These are phyloP conservation scores for Bidens hawaiensis DNA, from an alignment of 140 eudicot genomes.

Conservation along the genomic window DNA sequence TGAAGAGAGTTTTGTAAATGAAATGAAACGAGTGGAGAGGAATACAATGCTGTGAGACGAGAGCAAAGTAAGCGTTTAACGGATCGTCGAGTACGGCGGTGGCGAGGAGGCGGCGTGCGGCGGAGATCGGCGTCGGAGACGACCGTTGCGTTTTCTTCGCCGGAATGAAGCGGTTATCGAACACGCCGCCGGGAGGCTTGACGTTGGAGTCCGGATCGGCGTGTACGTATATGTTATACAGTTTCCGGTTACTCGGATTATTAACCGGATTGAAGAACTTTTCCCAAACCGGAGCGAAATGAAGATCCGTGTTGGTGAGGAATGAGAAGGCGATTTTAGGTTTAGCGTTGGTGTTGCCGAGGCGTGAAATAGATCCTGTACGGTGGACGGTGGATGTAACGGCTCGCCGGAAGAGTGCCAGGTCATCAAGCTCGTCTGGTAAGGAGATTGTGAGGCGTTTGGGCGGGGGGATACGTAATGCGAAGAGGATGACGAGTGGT, in stretches of 20 bases:
- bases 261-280: constrained; percentile 32
- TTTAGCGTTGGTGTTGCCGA: constrained; percentile 35
- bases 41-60: constrained; percentile 57
- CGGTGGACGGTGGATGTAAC: constrained; percentile 29
- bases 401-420: constrained; percentile 68
- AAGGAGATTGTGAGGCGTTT: constrained; percentile 42
- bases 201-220: constrained; percentile 48
- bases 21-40: constrained; percentile 55
- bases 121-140: constrained; percentile 65
- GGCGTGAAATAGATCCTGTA: constrained; percentile 30
- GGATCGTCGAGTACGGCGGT: constrained; percentile 63
- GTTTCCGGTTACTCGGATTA: not conserved
- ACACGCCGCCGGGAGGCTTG: constrained; percentile 52
- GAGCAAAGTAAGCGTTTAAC: constrained; percentile 50
- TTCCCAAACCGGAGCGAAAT: constrained; percentile 65
- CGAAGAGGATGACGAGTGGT: constrained; percentile 49
- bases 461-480: constrained; percentile 45
- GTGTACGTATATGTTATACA: constrained; percentile 63
- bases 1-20: constrained; percentile 36
- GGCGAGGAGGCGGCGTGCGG: constrained; percentile 70
- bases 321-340: constrained; percentile 69
- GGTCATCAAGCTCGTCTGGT: constrained; percentile 62
- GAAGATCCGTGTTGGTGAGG: constrained; percentile 52
- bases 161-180: constrained; percentile 48
- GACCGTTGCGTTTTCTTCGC: constrained; percentile 51